These are phyloP conservation scores for Colletotrichum sojae DNA, from an alignment of 2,329 filamentous ascomycete genomes.

Conservation along the genomic window DNA sequence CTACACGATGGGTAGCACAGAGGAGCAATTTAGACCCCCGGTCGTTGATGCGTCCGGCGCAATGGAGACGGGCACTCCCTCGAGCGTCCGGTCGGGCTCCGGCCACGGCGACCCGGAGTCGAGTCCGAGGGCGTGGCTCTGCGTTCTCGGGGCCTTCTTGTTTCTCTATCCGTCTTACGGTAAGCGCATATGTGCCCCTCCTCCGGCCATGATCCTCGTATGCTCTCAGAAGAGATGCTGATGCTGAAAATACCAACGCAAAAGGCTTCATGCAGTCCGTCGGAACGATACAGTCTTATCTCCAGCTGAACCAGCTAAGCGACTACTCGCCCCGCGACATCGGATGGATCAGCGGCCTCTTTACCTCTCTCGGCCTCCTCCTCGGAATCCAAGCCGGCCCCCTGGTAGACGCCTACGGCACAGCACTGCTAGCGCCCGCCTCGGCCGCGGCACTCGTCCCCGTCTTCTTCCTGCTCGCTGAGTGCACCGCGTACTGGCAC, in stretches of 20 bases:
- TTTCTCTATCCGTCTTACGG: constrained; percentile 40
- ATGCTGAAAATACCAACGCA: neutral
- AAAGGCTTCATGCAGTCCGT: constrained; percentile 62
- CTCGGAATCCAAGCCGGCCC: constrained; percentile 64
- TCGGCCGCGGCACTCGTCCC: constrained; percentile 54
- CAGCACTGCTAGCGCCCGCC: constrained; percentile 54
- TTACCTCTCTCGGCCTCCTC: constrained; percentile 60
- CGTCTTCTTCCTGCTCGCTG: constrained; percentile 61
- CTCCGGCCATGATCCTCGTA: no score
- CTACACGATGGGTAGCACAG: neutral
- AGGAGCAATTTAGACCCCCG: neutral
- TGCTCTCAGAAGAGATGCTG: no score
- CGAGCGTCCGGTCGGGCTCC: neutral
- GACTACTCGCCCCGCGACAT: constrained; percentile 59
- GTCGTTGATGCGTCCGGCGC: neutral
- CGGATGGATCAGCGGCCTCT: constrained; percentile 64
- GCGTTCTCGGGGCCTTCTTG: constrained; percentile 34
- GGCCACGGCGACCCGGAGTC: constrained; percentile 27
- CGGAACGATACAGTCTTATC: constrained; percentile 63
- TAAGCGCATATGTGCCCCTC: neutral
- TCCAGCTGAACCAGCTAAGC: constrained; percentile 59
- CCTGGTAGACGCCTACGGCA: constrained; percentile 63
- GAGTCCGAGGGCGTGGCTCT: constrained; percentile 37
- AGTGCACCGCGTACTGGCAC: constrained; percentile 63
- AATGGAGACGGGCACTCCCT: neutral